Conservation (phyloP, 164 flowering plant genomes). For the Cinnamomum chago region DNA sequence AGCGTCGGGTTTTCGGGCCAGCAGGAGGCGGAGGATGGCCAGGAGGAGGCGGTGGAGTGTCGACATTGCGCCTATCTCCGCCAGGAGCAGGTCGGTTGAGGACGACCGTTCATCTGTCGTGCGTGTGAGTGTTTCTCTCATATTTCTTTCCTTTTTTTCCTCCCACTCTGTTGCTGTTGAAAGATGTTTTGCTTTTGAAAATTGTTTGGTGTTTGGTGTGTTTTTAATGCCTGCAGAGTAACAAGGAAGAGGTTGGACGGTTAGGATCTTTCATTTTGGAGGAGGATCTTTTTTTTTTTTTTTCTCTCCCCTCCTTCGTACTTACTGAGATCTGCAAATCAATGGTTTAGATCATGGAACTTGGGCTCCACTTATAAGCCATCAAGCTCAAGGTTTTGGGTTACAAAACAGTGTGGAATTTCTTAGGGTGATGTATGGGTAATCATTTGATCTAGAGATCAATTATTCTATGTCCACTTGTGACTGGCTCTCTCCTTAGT, state of each 20-base stretch:
- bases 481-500: no score
- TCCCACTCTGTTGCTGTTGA: not conserved
- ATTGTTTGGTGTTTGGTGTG: not conserved
- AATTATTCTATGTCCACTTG: no score
- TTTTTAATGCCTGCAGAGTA: not conserved
- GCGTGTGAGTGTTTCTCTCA: not conserved
- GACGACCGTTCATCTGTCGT: not conserved
- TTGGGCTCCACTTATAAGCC: no score
- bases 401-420: no score
- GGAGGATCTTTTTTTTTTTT: no score
- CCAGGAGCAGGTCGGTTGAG: not conserved
- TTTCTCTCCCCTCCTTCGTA: no score
- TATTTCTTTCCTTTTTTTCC: not conserved
- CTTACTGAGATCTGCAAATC: no score
- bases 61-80: not conserved
- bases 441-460: no score
- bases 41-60: conserved; percentile 5
- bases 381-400: no score
- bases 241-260: not conserved
- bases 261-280: not conserved
- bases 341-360: no score
- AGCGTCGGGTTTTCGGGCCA: not conserved
- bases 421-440: no score
- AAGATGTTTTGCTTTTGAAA: not conserved
- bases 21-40: conserved; percentile 12